Conservation (phyloP, 495 filamentous ascomycete species). For the Neurospora hispaniola region DNA sequence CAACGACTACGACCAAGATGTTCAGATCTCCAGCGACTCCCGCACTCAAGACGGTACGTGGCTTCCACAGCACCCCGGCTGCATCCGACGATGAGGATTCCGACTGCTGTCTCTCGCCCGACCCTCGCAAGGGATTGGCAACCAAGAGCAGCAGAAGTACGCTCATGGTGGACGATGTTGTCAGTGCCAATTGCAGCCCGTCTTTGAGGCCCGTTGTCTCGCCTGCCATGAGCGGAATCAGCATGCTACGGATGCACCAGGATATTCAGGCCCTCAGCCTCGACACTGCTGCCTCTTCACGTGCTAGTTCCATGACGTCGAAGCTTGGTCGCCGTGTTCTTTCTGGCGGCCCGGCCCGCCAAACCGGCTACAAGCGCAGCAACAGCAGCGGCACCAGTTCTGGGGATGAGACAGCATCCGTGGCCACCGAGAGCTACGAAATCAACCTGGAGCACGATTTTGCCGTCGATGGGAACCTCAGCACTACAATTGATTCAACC, state of each 20-base stretch:
- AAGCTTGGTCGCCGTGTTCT: constrained; percentile 20
- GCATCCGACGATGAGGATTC: constrained; percentile 79
- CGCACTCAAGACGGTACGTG: constrained; percentile 63
- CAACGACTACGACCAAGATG: background rate
- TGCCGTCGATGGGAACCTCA: constrained; percentile 21
- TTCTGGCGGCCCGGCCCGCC: constrained; percentile 8
- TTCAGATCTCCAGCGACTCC: constrained; percentile 35
- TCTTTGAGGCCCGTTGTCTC: constrained; percentile 47
- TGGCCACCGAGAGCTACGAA: constrained; percentile 61
- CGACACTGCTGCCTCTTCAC: constrained; percentile 31
- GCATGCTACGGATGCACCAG: constrained; percentile 65
- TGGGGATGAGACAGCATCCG: constrained; percentile 32
- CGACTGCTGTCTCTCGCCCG: constrained; percentile 42
- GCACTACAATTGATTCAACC: constrained; percentile 26
- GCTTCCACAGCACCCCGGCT: constrained; percentile 63
- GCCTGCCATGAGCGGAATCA: constrained; percentile 54
- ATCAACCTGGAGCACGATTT: constrained; percentile 83
- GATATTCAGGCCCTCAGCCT: constrained; percentile 50
- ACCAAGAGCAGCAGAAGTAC: constrained; percentile 16
- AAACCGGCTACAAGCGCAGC: constrained; percentile 17
- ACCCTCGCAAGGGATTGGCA: constrained; percentile 23
- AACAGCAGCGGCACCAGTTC: constrained; percentile 23
- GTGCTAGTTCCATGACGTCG: constrained; percentile 33
- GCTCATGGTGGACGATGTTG: constrained; percentile 38
- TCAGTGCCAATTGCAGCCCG: constrained; percentile 51